Percentiles rank a stretch among this genome's conserved stretches.
These are phyloP conservation scores for Hypoxylon fragiforme DNA, from an alignment of 495 filamentous ascomycete species.

Conservation along the genomic window DNA sequence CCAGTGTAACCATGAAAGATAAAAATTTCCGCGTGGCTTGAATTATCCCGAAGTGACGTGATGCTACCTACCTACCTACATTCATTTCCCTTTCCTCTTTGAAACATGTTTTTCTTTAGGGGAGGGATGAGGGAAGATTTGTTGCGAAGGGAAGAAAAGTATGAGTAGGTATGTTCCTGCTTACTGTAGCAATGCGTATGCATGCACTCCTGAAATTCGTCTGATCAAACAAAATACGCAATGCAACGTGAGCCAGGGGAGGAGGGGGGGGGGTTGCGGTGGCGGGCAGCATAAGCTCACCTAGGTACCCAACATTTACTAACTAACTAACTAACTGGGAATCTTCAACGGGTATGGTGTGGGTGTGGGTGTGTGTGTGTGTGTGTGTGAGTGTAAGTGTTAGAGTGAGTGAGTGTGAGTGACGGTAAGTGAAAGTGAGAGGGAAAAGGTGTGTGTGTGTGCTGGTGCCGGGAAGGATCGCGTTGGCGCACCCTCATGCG, in stretches of 20 bases:
- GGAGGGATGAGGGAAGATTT: too few relatives aligned
- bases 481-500: too few relatives aligned
- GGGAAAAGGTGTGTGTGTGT: too few relatives aligned
- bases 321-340: background rate
- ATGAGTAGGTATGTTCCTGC: slow-evolving; percentile 23
- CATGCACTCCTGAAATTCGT: slow-evolving; percentile 36
- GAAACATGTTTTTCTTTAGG: slow-evolving; percentile 16
- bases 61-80: background rate
- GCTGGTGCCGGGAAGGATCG: background rate
- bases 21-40: slow-evolving; percentile 14
- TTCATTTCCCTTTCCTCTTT: background rate
- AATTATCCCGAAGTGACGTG: slow-evolving; percentile 13
- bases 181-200: slow-evolving; percentile 36
- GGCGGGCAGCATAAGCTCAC: too few relatives aligned
- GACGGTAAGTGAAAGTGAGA: too few relatives aligned
- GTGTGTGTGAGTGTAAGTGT: background rate
- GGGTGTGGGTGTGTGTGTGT: background rate
- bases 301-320: slow-evolving; percentile 1
- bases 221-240: slow-evolving; percentile 21
- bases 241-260: slow-evolving; percentile 33
- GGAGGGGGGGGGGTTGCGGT: too few relatives aligned
- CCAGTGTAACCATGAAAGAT: slow-evolving; percentile 15
- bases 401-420: background rate
- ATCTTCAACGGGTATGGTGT: background rate
- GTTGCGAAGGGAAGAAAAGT: too few relatives aligned